phyloP scores from a whole-genome alignment of 202 grass and related monocot species.

The Musa balbisiana region DNA sequence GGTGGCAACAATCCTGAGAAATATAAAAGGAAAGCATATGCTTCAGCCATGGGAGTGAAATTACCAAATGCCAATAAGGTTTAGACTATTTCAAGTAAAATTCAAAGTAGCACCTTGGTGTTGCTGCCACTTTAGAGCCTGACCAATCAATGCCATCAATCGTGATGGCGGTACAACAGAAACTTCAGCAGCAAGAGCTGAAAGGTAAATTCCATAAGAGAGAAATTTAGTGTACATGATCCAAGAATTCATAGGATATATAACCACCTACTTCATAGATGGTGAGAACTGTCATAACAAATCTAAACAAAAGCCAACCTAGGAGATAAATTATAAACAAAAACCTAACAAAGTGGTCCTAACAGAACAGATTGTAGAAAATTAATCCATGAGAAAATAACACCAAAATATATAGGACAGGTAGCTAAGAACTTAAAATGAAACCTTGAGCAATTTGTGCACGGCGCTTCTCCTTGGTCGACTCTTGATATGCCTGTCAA shows the following conservation, averaged over 20 bases:
- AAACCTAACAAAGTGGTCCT: not conserved
- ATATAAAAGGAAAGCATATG: conserved; percentile 15
- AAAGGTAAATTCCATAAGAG: conserved; percentile 1
- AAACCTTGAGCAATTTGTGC: conserved; percentile 89
- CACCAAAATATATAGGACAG: not conserved
- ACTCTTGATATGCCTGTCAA: conserved; percentile 87
- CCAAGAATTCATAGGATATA: not conserved
- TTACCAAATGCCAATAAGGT: not conserved
- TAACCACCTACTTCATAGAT: not conserved
- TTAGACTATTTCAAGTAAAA: not conserved
- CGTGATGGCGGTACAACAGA: conserved; percentile 94
- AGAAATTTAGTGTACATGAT: not conserved
- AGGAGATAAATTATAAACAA: not conserved
- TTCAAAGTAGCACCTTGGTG: conserved; percentile 44
- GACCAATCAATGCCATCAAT: conserved; percentile 93
- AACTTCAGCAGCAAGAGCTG: conserved; percentile 89
- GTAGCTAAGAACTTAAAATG: conserved; percentile 19
- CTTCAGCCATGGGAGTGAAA: conserved; percentile 1
- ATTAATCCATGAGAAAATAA: not conserved
- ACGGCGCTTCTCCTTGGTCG: conserved; percentile 89
- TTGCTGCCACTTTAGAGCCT: conserved; percentile 98
- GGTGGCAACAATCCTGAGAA: conserved; percentile 75
- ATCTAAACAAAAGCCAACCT: too few relatives aligned
- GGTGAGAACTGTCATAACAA: not conserved
- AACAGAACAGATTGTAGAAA: not conserved